Evolutionary conservation across 164 flowering plant genomes (phyloP).

Genomic region (Akebia trifoliata): DNA sequence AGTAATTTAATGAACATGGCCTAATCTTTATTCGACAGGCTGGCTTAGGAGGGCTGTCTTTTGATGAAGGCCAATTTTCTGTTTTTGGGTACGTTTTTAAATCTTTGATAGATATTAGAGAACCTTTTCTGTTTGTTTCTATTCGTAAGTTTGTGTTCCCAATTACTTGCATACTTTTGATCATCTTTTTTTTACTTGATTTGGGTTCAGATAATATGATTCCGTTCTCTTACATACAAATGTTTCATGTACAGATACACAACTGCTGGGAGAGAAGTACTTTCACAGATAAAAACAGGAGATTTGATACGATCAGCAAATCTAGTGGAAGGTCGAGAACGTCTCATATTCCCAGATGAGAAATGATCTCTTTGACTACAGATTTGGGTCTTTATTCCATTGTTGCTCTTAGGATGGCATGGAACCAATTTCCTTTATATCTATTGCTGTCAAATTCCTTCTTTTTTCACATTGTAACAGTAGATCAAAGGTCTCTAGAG

Average conservation of each 20-base stretch:
- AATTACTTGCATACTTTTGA: not conserved
- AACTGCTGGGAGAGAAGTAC: conserved; percentile 69
- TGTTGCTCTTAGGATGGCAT: conserved; percentile 7
- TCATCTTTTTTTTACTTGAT: not conserved
- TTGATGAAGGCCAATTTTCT: conserved; percentile 97
- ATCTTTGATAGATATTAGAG: not conserved
- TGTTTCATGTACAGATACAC: conserved; percentile 49
- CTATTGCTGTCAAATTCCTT: not conserved
- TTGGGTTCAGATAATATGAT: not conserved
- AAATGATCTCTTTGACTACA: conserved; percentile 21
- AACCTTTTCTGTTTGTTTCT: not conserved
- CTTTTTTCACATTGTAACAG: not conserved
- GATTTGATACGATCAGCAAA: conserved; percentile 78
- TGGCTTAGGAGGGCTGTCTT: conserved; percentile 92
- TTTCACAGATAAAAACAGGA: conserved; percentile 79
- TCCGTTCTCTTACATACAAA: not conserved
- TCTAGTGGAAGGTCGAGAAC: conserved; percentile 73
- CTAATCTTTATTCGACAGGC: conserved; percentile 38
- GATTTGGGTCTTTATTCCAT: conserved; percentile 1
- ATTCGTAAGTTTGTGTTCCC: too few species aligned
- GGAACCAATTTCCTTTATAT: not conserved
- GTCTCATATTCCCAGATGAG: conserved; percentile 60
- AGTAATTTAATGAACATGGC: not conserved
- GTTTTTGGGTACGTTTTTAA: conserved; percentile 71
- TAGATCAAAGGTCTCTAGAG: not conserved